Conservation (phyloP, 2,329 filamentous ascomycete species). For the Metarhizium anisopliae region DNA sequence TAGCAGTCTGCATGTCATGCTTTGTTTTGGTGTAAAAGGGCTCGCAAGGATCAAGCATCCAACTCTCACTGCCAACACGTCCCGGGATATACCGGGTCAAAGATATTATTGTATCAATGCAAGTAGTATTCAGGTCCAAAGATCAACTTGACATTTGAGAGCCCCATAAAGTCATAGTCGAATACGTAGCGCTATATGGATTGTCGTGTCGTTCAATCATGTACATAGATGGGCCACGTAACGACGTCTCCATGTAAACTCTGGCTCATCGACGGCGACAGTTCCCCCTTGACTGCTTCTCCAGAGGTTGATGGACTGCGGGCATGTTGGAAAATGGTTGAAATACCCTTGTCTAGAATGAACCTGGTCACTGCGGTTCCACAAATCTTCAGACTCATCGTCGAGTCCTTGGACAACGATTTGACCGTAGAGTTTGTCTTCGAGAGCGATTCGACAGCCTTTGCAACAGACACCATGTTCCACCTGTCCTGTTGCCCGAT, state of each 20-base stretch:
- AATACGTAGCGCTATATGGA: no score
- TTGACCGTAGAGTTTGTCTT: background rate
- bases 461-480: background rate
- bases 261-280: background rate
- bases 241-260: background rate
- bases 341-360: conserved; percentile 1
- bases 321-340: background rate
- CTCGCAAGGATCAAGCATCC: no score
- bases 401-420: background rate
- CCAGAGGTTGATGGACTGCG: conserved; percentile 1
- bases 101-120: no score
- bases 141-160: no score
- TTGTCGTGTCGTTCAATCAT: no score
- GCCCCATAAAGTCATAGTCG: no score
- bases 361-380: background rate
- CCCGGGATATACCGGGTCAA: no score
- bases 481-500: background rate
- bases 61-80: no score
- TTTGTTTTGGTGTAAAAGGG: no score
- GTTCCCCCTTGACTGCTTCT: background rate
- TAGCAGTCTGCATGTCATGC: no score
- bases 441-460: background rate
- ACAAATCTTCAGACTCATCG: background rate
- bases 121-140: no score
- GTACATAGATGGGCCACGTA: background rate